Evolutionary conservation across 164 flowering plant species (phyloP).

Genomic region (Nymphaea thermarum): DNA sequence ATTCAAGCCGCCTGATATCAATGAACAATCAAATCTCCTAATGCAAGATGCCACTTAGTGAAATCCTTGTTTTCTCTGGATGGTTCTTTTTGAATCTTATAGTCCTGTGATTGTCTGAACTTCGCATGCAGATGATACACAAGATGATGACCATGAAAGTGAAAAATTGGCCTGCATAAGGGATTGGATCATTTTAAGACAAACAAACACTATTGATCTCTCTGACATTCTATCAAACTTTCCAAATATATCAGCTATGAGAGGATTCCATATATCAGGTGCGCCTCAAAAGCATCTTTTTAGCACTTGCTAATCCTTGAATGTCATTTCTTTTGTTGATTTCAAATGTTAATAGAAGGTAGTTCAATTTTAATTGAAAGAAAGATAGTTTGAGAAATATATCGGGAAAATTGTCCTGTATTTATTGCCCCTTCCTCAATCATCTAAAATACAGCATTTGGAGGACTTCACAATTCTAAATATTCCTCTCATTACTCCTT

Average conservation of each 20-base stretch:
- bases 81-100: too few species aligned
- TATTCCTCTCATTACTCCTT: too few species aligned
- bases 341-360: conserved; percentile 87
- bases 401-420: too few species aligned
- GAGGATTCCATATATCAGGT: neutral
- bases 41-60: too few species aligned
- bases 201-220: conserved; percentile 44
- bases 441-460: too few species aligned
- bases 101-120: too few species aligned
- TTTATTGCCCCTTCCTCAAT: too few species aligned
- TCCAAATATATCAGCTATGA: conserved; percentile 76
- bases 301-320: neutral
- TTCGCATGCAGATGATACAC: conserved; percentile 51
- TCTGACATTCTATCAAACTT: conserved; percentile 73
- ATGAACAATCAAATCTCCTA: too few species aligned
- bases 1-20: too few species aligned
- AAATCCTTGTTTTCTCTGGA: too few species aligned
- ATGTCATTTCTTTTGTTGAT: neutral
- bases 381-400: too few species aligned
- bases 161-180: conserved; percentile 47
- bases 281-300: neutral
- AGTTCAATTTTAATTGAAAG: neutral
- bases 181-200: conserved; percentile 60
- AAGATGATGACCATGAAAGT: conserved; percentile 65
- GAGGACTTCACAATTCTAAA: too few species aligned